Percentiles rank a stretch among this genome's conserved stretches.
These are phyloP conservation scores for Tricholoma matsutake DNA, from an alignment of 768 basidiomycete species.

Conservation along the genomic window DNA sequence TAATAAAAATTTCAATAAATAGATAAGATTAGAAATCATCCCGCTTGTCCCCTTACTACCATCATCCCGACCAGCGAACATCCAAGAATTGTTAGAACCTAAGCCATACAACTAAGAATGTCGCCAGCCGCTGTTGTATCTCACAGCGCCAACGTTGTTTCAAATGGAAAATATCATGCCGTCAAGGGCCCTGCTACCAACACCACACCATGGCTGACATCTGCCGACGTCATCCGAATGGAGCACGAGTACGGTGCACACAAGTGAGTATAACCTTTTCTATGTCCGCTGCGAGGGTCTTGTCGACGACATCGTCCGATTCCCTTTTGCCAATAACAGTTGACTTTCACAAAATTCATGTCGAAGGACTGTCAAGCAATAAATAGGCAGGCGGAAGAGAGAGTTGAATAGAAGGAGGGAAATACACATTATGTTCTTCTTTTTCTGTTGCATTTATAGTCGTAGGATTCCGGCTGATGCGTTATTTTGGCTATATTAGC, in stretches of 20 bases:
- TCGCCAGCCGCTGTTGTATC: conserved; percentile 22
- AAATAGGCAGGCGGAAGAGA: conserved; percentile 3
- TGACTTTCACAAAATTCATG: conserved; percentile 16
- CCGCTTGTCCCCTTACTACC: conserved; percentile 12
- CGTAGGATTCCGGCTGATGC: conserved; percentile 33
- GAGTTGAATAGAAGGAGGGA: conserved; percentile 10
- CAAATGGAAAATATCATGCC: conserved; percentile 18
- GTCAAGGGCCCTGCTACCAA: conserved; percentile 9
- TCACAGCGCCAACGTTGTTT: conserved; percentile 21
- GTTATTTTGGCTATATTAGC: conserved; percentile 56
- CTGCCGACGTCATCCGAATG: conserved; percentile 71
- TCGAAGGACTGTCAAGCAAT: not conserved
- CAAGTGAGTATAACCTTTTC: conserved; percentile 61
- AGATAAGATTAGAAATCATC: conserved; percentile 5
- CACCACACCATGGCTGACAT: conserved; percentile 36
- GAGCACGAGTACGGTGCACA: conserved; percentile 85
- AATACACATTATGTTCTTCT: conserved; percentile 17
- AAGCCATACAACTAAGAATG: conserved; percentile 15
- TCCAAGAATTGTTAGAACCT: not conserved
- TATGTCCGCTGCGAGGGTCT: conserved; percentile 16
- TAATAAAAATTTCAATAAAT: conserved; percentile 4
- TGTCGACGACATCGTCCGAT: conserved; percentile 27
- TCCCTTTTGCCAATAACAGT: conserved; percentile 22
- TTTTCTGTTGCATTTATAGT: conserved; percentile 21
- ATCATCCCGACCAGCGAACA: conserved; percentile 8